Evolutionary conservation across 805 yeast species (phyloP), one percentile per base, ranked within the genome.

Genomic region (Sugiyamaella mastotermitis): DNA sequence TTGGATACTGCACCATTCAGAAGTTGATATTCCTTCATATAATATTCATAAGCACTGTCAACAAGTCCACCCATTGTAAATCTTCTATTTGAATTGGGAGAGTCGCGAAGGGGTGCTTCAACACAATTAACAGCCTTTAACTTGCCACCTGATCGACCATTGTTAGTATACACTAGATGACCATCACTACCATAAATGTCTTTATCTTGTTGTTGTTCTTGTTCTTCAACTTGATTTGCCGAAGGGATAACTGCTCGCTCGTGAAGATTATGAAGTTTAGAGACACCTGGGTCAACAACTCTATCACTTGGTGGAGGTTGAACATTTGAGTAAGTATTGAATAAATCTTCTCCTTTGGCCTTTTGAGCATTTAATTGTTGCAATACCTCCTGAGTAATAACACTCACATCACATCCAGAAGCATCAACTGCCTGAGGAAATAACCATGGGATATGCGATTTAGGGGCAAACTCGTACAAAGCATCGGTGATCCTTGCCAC

Each of bases 41-140:
- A 49, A 48, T 69, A 72, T 47, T 69, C 76, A 47, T 71, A 72
- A 31, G 66, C 64, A 1, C 75, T 68, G 43, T 69, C 74, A 13
- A 61, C 64, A 8, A 62, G 50, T 1, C 68, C 72, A 10, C 71
- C 73, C 5, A 68, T 40, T 1, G 70, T 51, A 40, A 53, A 66
- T 8, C 35, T 34, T 32, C 24, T 7, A 22, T 7, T 7, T 22
- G 9, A 7, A 22, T 22, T 10, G 9, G 7, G 7, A 7, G 10
- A 7, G 7, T 10, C 24, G 24, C 7, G 9, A 7, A 11, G 6
- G n/a, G 30, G 30, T n/a, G 17, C 8, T 9, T 9, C 6, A n/a
- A 13, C 30, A 7, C 7, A 7, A 7, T 22, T 22, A 7, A 10
- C 10, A 7, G 24, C 9, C 24, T 22, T 22, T 7, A 7, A 7